Evolutionary conservation across 805 yeast genomes (phyloP).

Genomic region (Schizosaccharomyces octosporus): DNA sequence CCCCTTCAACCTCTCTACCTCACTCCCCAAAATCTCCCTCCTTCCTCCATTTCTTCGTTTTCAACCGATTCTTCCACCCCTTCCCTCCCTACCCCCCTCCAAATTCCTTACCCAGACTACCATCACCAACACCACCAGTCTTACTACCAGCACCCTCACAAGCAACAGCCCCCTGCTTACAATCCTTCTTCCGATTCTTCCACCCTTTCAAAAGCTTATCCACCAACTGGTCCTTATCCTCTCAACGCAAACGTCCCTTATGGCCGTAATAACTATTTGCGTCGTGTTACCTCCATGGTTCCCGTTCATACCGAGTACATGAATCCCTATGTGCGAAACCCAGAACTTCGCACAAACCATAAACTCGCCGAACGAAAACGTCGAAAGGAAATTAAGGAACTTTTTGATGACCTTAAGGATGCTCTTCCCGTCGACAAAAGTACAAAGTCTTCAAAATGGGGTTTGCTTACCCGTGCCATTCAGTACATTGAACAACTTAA

Average conservation of each 20-base stretch:
- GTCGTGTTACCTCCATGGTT: neutral
- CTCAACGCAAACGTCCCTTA: neutral
- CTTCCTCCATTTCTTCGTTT: neutral
- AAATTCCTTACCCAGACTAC: no score
- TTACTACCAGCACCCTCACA: neutral
- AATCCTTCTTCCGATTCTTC: neutral
- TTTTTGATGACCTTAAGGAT: conserved; percentile 9
- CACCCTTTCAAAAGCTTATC: neutral
- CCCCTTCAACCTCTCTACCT: neutral
- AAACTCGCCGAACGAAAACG: conserved; percentile 11
- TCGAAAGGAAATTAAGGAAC: conserved; percentile 9
- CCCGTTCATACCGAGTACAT: neutral
- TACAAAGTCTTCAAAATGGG: conserved; percentile 10
- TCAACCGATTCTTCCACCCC: no score
- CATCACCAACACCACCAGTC: neutral
- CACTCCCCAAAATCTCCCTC: neutral
- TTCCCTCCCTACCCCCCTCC: no score
- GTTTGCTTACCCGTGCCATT: conserved; percentile 7
- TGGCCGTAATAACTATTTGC: neutral
- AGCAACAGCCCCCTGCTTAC: neutral
- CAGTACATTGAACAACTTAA: conserved; percentile 4
- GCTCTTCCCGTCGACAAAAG: conserved; percentile 9
- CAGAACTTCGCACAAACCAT: conserved; percentile 10
- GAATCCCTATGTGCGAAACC: conserved; percentile 9
- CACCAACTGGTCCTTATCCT: neutral